Base-by-base conservation (phyloP, 2,329 filamentous ascomycete species). In the Ascochyta lentis region DNA sequence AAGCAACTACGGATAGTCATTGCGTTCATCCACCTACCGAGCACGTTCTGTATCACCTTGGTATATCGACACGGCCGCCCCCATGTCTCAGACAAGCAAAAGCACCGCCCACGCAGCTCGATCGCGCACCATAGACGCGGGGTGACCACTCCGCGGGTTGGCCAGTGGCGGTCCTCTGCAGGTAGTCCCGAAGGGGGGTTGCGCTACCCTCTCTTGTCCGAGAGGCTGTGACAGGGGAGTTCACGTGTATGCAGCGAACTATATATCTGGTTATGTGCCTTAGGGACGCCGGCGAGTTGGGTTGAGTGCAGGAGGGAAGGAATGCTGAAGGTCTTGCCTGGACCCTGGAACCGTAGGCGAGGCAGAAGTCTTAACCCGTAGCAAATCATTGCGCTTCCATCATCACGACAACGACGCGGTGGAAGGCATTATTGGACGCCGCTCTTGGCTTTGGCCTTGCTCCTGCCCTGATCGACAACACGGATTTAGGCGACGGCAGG, bases 1-100 rank as follows among this genome's bases (percentile, higher is more conserved):
- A 51, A 47, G 44, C 48, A 43, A 48, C 33, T 23, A 44, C 38
- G 43, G 31, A 16, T 48, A 48, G 22, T 24, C 40, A 46, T 49
- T 48, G 39, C 33, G 34, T 31, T 43, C 24, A 37, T 13, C 24
- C 9, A 42, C 35, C 33, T 26, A 9, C 29, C 10, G 39, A 47
- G 44, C 54, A 53, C 35, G 49, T 52, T 51, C 49, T 52, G 49
- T 57, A 40, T 39, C 12, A 57, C 54, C 8, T 13, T n/a, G 41
- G 54, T 41, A 45, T 49, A 53, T 49, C 49, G 27, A 34, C 5
- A 41, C 15, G 13, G 38, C 42, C 15, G 34, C 39, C 22, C 27
- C 49, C 43, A 40, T 53, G 54, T 52, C 40, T 53, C 22, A 47
- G 22, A 31, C 23, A 48, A 53, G 49, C 40, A 47, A 45, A 43